phyloP scores from a whole-genome alignment of 768 basidiomycete species.

The Auricularia auricula-judae region DNA sequence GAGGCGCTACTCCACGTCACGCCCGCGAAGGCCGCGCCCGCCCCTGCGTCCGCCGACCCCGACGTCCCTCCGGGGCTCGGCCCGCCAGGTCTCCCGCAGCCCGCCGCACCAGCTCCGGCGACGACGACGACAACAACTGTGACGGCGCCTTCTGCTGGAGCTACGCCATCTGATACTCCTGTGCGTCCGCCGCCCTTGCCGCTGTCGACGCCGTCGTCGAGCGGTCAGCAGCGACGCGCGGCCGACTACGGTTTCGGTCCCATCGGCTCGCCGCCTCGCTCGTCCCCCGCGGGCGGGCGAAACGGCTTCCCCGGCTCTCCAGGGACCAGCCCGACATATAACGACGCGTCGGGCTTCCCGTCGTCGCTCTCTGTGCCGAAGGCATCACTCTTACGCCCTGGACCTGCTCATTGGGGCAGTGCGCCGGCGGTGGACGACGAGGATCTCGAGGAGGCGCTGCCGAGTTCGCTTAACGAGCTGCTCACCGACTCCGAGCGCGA shows the following conservation, averaged over 20 bases:
- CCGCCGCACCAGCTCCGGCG: not conserved
- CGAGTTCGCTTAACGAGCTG: slow-evolving; percentile 78
- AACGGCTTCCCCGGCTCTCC: slow-evolving; percentile 37
- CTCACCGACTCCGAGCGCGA: slow-evolving; percentile 81
- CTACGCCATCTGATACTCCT: not conserved
- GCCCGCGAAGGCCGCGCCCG: not conserved
- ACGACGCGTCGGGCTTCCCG: not conserved
- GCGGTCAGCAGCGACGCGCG: slow-evolving; percentile 21
- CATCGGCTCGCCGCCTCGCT: slow-evolving; percentile 67
- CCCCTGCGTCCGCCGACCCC: not conserved
- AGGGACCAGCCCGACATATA: slow-evolving; percentile 23
- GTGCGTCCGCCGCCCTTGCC: slow-evolving; percentile 36
- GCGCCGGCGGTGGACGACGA: slow-evolving; percentile 39
- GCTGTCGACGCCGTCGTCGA: slow-evolving; percentile 33
- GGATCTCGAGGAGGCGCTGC: slow-evolving; percentile 82
- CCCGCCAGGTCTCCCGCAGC: not conserved
- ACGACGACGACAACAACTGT: not conserved
- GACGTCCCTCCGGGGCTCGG: not conserved
- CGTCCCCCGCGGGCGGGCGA: slow-evolving; percentile 18
- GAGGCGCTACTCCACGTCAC: not conserved
- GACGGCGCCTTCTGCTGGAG: not conserved
- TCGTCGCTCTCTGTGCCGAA: not conserved
- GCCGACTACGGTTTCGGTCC: slow-evolving; percentile 58
- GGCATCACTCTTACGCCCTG: not conserved
- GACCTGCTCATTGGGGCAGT: slow-evolving; percentile 11